Percentiles rank a stretch among this genome's conserved stretches.
Conservation (phyloP, 2,329 filamentous ascomycete species). For the Fulvia fulva region DNA sequence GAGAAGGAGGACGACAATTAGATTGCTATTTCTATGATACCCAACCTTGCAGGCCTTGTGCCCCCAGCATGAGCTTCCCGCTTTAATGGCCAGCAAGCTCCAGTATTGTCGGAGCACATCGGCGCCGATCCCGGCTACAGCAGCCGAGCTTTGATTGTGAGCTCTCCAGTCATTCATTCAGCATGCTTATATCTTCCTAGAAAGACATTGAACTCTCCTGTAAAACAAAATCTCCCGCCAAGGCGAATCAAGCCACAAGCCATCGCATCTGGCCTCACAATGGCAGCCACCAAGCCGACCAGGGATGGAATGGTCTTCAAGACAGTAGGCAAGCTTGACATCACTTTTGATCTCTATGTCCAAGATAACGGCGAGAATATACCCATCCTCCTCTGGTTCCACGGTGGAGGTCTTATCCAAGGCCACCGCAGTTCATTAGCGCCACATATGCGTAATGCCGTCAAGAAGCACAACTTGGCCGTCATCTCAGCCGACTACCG, state of each 20-base stretch:
- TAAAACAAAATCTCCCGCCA: not conserved
- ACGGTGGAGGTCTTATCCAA: slow-evolving; percentile 31
- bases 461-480: slow-evolving; percentile 24
- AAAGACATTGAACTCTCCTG: not conserved
- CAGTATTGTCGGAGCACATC: not conserved
- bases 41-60: not conserved
- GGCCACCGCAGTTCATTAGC: slow-evolving; percentile 23
- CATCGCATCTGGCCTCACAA: not conserved
- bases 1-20: not conserved
- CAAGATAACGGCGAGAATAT: slow-evolving; percentile 17
- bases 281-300: slow-evolving; percentile 16
- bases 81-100: not conserved
- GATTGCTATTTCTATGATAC: not conserved
- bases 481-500: slow-evolving; percentile 33
- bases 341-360: slow-evolving; percentile 23
- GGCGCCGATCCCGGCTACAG: not conserved
- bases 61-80: not conserved
- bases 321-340: slow-evolving; percentile 19
- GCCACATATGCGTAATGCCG: slow-evolving; percentile 26
- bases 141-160: not conserved
- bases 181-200: not conserved
- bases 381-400: slow-evolving; percentile 25
- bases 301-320: slow-evolving; percentile 24
- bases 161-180: not conserved
- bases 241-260: not conserved